Conservation (phyloP, 2,329 filamentous ascomycete species). For the Talaromyces marneffei region DNA sequence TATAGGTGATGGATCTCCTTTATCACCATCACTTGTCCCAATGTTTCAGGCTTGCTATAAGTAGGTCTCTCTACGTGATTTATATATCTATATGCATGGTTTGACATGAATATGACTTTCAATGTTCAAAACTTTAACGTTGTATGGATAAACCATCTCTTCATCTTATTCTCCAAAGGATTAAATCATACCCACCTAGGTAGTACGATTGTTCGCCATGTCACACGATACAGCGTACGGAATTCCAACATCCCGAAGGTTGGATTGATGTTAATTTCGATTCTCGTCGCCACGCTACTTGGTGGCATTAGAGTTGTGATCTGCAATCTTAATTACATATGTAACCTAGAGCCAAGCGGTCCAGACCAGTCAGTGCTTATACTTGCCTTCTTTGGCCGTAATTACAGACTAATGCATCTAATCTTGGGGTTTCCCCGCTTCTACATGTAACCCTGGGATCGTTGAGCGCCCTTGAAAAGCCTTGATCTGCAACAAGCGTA, state of each 20-base stretch:
- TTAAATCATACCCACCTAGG: too few species aligned
- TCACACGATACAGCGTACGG: not conserved
- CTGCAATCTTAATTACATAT: not conserved
- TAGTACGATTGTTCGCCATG: not conserved
- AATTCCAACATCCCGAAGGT: too few species aligned
- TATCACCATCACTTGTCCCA: not conserved
- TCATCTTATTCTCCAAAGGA: too few species aligned
- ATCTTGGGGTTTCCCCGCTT: not conserved
- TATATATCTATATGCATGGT: too few species aligned
- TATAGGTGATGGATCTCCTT: not conserved
- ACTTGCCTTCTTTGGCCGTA: not conserved
- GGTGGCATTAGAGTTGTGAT: not conserved
- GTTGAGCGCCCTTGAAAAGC: not conserved
- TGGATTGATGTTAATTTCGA: not conserved
- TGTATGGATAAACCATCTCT: too few species aligned
- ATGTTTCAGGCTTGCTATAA: not conserved
- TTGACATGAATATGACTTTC: too few species aligned
- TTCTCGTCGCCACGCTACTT: not conserved
- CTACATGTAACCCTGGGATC: not conserved
- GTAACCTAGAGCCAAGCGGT: not conserved
- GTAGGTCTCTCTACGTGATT: too few species aligned
- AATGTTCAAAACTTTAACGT: too few species aligned
- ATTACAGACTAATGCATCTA: not conserved
- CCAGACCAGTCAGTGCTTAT: not conserved
- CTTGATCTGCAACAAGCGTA: not conserved